Conservation (phyloP, 495 filamentous ascomycete species). For the Xylaria flabelliformis region DNA sequence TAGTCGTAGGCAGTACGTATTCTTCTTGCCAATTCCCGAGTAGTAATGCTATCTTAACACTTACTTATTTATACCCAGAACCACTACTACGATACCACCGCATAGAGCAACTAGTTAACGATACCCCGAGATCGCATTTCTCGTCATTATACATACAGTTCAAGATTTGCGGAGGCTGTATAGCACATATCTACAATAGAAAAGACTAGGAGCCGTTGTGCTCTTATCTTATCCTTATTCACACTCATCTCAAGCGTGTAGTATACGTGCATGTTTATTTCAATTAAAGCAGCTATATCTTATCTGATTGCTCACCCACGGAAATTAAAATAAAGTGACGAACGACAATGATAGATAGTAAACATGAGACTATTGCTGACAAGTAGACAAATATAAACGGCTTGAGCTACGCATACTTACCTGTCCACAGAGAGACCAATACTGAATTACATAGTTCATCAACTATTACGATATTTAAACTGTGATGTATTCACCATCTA, state of each 20-base stretch:
- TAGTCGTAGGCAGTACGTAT: too few relatives aligned
- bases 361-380: not conserved
- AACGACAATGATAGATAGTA: not conserved
- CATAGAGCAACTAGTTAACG: not conserved
- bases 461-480: not conserved
- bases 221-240: too few relatives aligned
- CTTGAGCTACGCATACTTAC: not conserved
- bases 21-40: too few relatives aligned
- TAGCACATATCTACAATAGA: too few relatives aligned
- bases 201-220: too few relatives aligned
- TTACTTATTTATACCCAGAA: not conserved
- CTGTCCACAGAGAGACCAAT: not conserved
- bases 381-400: not conserved
- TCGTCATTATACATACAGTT: not conserved
- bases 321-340: not conserved
- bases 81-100: not conserved
- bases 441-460: not conserved
- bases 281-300: not conserved
- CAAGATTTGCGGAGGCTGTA: too few relatives aligned
- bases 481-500: slow-evolving; percentile 33
- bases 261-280: not conserved
- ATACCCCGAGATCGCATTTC: not conserved
- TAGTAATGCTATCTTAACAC: too few relatives aligned
- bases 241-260: not conserved
- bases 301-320: not conserved